Conservation (phyloP, 306 rosid genomes). For the Gillenia trifoliata region DNA sequence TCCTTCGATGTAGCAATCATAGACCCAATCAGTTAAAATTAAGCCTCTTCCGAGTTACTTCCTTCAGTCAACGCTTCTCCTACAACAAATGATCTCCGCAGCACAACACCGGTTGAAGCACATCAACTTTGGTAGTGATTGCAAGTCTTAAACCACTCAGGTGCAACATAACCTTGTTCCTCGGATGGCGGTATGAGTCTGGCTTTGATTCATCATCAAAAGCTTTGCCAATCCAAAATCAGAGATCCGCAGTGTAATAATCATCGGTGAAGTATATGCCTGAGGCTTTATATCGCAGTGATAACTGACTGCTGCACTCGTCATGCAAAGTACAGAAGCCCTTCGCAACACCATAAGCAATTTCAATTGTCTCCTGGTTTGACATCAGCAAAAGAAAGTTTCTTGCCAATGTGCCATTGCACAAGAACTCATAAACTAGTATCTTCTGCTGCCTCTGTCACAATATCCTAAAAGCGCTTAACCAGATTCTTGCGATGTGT, state of each 20-base stretch:
- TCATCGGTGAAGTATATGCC: slow-evolving; percentile 40
- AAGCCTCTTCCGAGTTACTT: background rate
- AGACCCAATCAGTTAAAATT: slow-evolving; percentile 17
- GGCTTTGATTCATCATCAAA: slow-evolving; percentile 31
- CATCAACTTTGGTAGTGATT: slow-evolving; percentile 36
- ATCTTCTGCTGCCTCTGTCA: slow-evolving; percentile 2
- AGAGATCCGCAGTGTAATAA: slow-evolving; percentile 11
- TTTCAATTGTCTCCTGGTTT: slow-evolving; percentile 26
- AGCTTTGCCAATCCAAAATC: slow-evolving; percentile 48
- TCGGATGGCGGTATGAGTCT: slow-evolving; percentile 27
- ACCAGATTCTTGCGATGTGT: slow-evolving; percentile 38
- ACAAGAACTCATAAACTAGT: slow-evolving; percentile 21
- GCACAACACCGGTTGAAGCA: slow-evolving; percentile 27
- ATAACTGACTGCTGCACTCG: slow-evolving; percentile 36
- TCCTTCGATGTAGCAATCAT: slow-evolving; percentile 16
- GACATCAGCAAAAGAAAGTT: slow-evolving; percentile 11
- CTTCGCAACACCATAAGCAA: slow-evolving; percentile 11
- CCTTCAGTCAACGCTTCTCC: slow-evolving; percentile 18
- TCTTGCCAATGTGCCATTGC: slow-evolving; percentile 27
- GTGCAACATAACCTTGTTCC: slow-evolving; percentile 52
- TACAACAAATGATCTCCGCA: slow-evolving; percentile 34
- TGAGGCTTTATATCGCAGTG: slow-evolving; percentile 49
- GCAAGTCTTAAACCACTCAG: slow-evolving; percentile 38
- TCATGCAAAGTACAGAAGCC: slow-evolving; percentile 28
- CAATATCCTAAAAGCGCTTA: slow-evolving; percentile 21